Percentiles rank a stretch among this genome's conserved stretches.
Evolutionary conservation across 2,329 filamentous ascomycete species (phyloP).

Genomic region (Talaromyces funiculosus): DNA sequence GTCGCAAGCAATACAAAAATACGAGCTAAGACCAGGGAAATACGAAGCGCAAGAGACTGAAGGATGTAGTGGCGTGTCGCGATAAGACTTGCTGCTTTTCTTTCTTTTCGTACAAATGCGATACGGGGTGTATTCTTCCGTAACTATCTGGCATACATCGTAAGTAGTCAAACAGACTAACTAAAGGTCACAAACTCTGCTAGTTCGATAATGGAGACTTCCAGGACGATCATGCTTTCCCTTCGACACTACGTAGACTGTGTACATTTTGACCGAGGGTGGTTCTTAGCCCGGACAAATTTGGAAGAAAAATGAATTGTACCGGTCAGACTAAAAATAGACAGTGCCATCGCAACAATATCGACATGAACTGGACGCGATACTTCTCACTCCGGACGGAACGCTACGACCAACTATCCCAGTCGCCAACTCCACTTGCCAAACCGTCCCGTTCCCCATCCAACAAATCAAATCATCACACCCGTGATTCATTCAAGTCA

Average conservation of each 20-base stretch:
- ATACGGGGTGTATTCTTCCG: not conserved
- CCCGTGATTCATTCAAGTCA: not conserved
- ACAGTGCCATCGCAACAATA: not conserved
- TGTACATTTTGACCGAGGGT: not conserved
- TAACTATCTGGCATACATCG: not conserved
- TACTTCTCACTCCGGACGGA: not conserved
- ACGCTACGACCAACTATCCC: not conserved
- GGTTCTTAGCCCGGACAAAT: not conserved
- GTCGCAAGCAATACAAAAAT: not conserved
- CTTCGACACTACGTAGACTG: not conserved
- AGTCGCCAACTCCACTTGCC: not conserved
- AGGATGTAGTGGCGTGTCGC: not conserved
- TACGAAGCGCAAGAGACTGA: not conserved
- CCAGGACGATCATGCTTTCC: not conserved
- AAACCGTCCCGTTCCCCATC: not conserved
- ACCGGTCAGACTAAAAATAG: not conserved
- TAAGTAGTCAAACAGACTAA: too few relatives aligned
- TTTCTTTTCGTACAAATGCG: not conserved
- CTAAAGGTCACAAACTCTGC: not conserved
- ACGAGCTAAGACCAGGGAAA: not conserved
- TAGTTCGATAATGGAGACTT: not conserved
- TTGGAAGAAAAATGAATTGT: not conserved
- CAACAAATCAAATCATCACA: not conserved
- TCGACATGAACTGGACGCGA: not conserved
- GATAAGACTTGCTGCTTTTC: not conserved